Conservation (phyloP, 2,329 filamentous ascomycete species). For the Neonectria sp. region DNA sequence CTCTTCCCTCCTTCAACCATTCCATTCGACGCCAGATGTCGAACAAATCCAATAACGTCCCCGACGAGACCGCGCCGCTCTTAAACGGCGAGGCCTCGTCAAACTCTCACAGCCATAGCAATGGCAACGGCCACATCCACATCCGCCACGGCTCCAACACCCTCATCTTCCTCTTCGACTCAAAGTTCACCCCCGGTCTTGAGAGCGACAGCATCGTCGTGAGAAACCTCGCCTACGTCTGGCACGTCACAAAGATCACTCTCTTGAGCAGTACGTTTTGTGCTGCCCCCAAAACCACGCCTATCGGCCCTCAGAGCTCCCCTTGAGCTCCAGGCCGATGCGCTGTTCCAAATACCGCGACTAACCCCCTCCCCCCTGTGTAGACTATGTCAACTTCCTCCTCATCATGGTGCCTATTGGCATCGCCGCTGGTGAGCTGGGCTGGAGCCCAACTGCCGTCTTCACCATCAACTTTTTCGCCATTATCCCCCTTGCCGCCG, state of each 20-base stretch:
- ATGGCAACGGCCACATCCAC: constrained; percentile 40
- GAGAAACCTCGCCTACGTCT: constrained; percentile 63
- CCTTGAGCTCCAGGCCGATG: neutral
- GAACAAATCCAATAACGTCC: constrained; percentile 43
- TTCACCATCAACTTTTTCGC: constrained; percentile 87
- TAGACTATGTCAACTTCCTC: constrained; percentile 77
- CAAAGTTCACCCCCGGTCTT: constrained; percentile 65
- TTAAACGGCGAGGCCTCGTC: constrained; percentile 55
- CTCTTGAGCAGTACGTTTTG: constrained; percentile 70
- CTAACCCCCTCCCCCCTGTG: constrained; percentile 18
- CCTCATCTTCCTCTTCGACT: constrained; percentile 64
- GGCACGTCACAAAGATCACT: constrained; percentile 71
- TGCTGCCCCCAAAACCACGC: constrained; percentile 7
- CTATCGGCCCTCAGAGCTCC: neutral
- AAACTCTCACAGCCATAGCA: constrained; percentile 34
- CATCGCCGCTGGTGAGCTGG: constrained; percentile 74
- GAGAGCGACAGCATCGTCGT: constrained; percentile 64
- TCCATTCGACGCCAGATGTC: constrained; percentile 53
- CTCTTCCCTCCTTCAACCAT: constrained; percentile 44
- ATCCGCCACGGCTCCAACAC: constrained; percentile 43
- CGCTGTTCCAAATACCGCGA: neutral
- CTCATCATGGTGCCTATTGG: constrained; percentile 83
- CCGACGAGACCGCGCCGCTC: constrained; percentile 60
- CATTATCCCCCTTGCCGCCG: constrained; percentile 81
- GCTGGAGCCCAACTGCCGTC: constrained; percentile 76